A percentile compares a stretch with the other conserved stretches of the same genome.
phyloP scores from a whole-genome alignment of 805 yeast genomes.

The Myxozyma vanderwaltii region DNA sequence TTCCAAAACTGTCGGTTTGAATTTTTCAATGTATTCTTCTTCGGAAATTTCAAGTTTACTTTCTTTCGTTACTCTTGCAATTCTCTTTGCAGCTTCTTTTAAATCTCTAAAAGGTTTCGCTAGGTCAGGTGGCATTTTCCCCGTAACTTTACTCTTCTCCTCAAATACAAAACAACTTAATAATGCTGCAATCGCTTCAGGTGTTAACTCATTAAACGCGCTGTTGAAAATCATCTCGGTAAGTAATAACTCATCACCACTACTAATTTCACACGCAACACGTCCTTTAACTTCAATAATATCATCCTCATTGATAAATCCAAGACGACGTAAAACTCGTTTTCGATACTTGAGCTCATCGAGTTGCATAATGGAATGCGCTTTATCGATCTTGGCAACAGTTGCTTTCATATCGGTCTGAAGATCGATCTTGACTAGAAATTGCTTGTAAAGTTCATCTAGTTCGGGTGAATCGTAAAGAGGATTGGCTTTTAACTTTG shows the following conservation, averaged over 20 bases:
- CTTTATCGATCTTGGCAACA: constrained; percentile 70
- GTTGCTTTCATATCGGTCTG: constrained; percentile 60
- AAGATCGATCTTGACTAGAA: constrained; percentile 63
- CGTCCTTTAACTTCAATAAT: constrained; percentile 95
- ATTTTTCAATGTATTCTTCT: constrained; percentile 87
- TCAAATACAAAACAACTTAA: constrained; percentile 96
- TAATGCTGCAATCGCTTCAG: constrained; percentile 90
- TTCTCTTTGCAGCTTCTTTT: constrained; percentile 86
- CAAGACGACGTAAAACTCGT: constrained; percentile 87
- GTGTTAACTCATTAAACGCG: constrained; percentile 81
- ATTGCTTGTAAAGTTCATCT: constrained; percentile 63
- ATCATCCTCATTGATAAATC: constrained; percentile 82
- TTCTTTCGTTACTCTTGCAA: constrained; percentile 87
- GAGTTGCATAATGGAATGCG: constrained; percentile 88
- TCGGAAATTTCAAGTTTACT: constrained; percentile 88
- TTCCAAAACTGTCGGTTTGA: constrained; percentile 94
- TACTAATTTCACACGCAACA: constrained; percentile 86
- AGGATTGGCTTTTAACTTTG: constrained; percentile 71
- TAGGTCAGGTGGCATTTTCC: constrained; percentile 82
- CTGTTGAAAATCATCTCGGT: constrained; percentile 96
- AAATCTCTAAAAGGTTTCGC: constrained; percentile 88
- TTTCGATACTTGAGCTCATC: constrained; percentile 93
- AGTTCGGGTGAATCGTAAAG: constrained; percentile 54
- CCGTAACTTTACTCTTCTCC: constrained; percentile 87
- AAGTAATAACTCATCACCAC: constrained; percentile 63